Evolutionary conservation across 2,329 filamentous ascomycete species (phyloP), one percentile per base, ranked within the genome.

Genomic region (Diaporthe sp.): DNA sequence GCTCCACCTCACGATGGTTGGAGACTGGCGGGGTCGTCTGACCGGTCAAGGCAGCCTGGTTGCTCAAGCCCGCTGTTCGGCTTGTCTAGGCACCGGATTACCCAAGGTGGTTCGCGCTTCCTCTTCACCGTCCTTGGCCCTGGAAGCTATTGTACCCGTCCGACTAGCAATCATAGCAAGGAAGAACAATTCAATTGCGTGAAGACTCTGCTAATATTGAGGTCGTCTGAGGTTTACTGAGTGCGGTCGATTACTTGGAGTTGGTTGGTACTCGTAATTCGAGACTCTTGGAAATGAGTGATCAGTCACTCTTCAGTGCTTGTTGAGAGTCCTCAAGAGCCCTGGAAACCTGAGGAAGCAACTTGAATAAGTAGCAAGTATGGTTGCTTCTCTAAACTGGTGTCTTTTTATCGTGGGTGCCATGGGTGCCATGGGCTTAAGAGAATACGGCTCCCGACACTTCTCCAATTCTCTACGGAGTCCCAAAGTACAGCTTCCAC

Each of bases 1-100:
- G 30, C 28, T 52, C 64, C 64, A 68, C 64, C 25, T 25, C n/a
- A 50, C 22, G 45, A n/a, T 0, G 30, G 35, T 25, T 42, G 35
- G n/a, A 42, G 57, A 3, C 15, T 3, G 30, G 25, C 30, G 40
- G 42, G 40, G n/a, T n/a, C 40, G 61, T n/a, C 2, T 50, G 33
- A 68, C 64, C 64, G 64, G 64, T 68, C 64, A 67, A 52, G 64
- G 42, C 28, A 47, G 25, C 40, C 40, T n/a, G 13, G 58, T 38
- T 28, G 28, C 28, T 52, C 15, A n/a, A 61, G 58, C 58, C 58
- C 17, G 58, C 25, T 30, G 25, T 30, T 47, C 38, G 38, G n/a
- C 30, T 45, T 13, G 12, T 40, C 25, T 5, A 47, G 28, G 38
- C 13, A 19, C 4, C 40, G 10, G 60, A 22, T n/a, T 47, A 33